Evolutionary conservation across 2,329 filamentous ascomycete species (phyloP).

Genomic region (Chaetomiaceae sp.): DNA sequence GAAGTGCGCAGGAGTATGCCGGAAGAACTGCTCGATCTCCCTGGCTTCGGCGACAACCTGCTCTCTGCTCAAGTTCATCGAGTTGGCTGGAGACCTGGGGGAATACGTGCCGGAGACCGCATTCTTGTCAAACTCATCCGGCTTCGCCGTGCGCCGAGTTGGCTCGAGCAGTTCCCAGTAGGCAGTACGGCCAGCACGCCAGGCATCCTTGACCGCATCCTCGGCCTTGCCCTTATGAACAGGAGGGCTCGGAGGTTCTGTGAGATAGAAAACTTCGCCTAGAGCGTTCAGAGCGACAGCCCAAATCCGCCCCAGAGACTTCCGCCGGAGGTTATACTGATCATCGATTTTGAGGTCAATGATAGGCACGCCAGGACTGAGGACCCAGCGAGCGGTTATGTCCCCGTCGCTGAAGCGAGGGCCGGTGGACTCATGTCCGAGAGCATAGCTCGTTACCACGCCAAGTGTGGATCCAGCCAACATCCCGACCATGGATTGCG

Average conservation of each 20-base stretch:
- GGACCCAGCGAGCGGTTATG: conserved; percentile 80
- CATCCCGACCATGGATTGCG: conserved; percentile 75
- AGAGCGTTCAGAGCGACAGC: conserved; percentile 91
- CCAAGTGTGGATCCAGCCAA: conserved; percentile 80
- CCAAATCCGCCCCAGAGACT: conserved; percentile 70
- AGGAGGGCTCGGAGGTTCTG: conserved; percentile 60
- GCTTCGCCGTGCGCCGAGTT: conserved; percentile 66
- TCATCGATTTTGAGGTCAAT: conserved; percentile 81
- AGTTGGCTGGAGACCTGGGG: conserved; percentile 70
- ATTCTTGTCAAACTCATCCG: conserved; percentile 68
- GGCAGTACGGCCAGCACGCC: conserved; percentile 72
- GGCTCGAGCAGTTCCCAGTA: conserved; percentile 78
- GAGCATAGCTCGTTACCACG: conserved; percentile 74
- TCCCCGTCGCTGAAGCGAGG: conserved; percentile 67
- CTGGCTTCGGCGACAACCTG: conserved; percentile 72
- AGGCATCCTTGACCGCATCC: conserved; percentile 63
- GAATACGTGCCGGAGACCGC: conserved; percentile 71
- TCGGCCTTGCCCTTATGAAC: conserved; percentile 46
- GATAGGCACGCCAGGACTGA: conserved; percentile 91
- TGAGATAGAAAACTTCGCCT: conserved; percentile 85
- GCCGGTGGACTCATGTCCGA: conserved; percentile 58
- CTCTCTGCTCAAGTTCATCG: conserved; percentile 64
- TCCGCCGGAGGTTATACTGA: conserved; percentile 67
- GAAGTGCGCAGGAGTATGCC: conserved; percentile 71
- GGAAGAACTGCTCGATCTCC: conserved; percentile 74